A percentile compares a stretch with the other conserved stretches of the same genome.
Evolutionary conservation across 148 eudicot species (phyloP).

Genomic region (Fagopyrum tataricum): DNA sequence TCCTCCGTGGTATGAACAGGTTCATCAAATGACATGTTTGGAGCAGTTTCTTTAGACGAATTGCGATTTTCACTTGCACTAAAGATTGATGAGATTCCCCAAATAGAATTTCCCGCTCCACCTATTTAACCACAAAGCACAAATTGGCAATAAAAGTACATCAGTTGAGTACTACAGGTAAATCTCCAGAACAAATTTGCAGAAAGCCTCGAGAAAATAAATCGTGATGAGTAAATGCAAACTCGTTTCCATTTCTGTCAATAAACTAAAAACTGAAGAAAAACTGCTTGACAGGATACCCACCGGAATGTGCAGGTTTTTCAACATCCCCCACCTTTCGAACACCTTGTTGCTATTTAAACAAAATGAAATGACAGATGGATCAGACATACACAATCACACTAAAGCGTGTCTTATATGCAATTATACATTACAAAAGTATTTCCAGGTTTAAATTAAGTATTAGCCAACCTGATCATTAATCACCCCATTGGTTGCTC

Average conservation of each 20-base stretch:
- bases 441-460: not conserved
- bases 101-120: slow-evolving; percentile 38
- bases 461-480: slow-evolving; percentile 58
- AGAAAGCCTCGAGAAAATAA: not conserved
- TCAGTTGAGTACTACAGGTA: not conserved
- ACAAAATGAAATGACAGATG: slow-evolving; percentile 9
- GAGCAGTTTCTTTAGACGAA: slow-evolving; percentile 42
- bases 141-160: not conserved
- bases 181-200: not conserved
- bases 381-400: not conserved
- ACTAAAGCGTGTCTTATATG: not conserved
- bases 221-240: not conserved
- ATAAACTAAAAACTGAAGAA: not conserved
- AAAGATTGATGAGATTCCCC: slow-evolving; percentile 90
- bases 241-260: not conserved
- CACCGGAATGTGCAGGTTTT: slow-evolving; percentile 64
- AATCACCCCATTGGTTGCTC: slow-evolving; percentile 62
- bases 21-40: slow-evolving; percentile 45
- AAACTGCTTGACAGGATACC: slow-evolving; percentile 11
- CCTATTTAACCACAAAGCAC: slow-evolving; percentile 30
- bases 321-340: slow-evolving; percentile 60
- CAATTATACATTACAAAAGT: not conserved
- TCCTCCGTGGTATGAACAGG: slow-evolving; percentile 57
- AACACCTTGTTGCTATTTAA: slow-evolving; percentile 32
- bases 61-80: slow-evolving; percentile 53